These are phyloP conservation scores for Haplosporangium gracile DNA, from an alignment of 192 early-diverging fungal species.

Conservation along the genomic window DNA sequence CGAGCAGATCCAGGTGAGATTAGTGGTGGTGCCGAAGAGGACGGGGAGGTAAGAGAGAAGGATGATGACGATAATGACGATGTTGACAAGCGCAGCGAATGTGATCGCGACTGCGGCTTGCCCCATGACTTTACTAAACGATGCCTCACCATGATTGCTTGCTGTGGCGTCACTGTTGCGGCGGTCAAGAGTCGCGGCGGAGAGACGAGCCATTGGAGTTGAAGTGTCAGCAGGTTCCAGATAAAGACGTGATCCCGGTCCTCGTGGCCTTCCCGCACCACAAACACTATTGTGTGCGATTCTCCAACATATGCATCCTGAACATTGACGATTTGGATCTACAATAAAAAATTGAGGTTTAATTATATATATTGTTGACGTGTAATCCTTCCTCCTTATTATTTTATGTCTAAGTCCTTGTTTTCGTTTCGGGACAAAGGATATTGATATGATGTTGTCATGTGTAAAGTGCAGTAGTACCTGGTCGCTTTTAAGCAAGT, in stretches of 20 bases:
- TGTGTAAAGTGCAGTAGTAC: not conserved
- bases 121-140: constrained; percentile 60
- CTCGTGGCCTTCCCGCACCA: constrained; percentile 33
- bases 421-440: not conserved
- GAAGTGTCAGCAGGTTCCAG: constrained; percentile 50
- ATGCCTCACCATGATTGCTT: constrained; percentile 58
- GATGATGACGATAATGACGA: constrained; percentile 9
- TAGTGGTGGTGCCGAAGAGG: constrained; percentile 33
- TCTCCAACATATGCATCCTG: constrained; percentile 53
- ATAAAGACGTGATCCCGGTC: constrained; percentile 51
- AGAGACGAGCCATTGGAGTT: constrained; percentile 45
- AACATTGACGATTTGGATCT: constrained; percentile 50
- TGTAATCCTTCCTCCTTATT: not conserved
- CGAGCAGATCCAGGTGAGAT: constrained; percentile 48
- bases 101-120: constrained; percentile 8
- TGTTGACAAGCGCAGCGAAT: not conserved
- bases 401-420: not conserved
- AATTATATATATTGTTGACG: constrained; percentile 2
- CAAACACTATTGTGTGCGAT: constrained; percentile 41
- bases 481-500: constrained; percentile 17
- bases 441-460: not conserved
- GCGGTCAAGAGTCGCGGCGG: constrained; percentile 43
- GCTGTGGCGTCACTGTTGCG: constrained; percentile 50
- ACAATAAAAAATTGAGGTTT: not conserved
- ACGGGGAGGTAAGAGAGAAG: constrained; percentile 13